phyloP scores from a whole-genome alignment of 1,139 yeast species.

The Sugiyamaella castrensis region DNA sequence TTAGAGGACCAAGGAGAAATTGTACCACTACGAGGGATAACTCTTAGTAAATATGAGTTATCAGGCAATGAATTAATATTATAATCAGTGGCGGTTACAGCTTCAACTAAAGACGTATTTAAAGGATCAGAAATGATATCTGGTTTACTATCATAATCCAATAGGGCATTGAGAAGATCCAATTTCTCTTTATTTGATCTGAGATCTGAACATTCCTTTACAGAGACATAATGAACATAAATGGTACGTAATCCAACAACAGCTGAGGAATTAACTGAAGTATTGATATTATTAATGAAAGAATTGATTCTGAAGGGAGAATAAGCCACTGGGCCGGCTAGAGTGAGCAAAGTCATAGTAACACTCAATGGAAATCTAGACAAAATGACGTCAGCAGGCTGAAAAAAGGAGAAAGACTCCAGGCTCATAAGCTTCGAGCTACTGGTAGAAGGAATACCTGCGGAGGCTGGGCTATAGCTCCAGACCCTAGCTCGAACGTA shows the following conservation, averaged over 20 bases:
- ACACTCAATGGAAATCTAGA: too few species aligned
- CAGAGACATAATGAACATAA: constrained; percentile 77
- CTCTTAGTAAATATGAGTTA: constrained; percentile 62
- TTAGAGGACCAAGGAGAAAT: constrained; percentile 99
- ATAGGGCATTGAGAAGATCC: constrained; percentile 50
- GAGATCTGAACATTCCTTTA: constrained; percentile 40
- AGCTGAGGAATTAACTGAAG: constrained; percentile 59
- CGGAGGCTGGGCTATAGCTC: too few species aligned
- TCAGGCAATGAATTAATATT: constrained; percentile 40
- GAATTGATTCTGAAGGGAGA: constrained; percentile 80
- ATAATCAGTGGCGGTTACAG: constrained; percentile 23
- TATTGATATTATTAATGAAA: constrained; percentile 69
- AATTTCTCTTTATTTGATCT: constrained; percentile 41
- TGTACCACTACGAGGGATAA: constrained; percentile 92
- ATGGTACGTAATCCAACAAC: constrained; percentile 70
- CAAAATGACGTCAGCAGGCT: too few species aligned
- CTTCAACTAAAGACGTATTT: constrained; percentile 47
- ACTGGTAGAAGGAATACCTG: too few species aligned
- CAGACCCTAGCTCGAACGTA: too few species aligned
- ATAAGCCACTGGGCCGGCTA: constrained; percentile 89
- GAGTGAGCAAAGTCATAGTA: constrained; percentile 45
- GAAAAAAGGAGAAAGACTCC: too few species aligned
- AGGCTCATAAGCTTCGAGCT: too few species aligned
- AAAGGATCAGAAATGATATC: constrained; percentile 50
- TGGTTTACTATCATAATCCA: constrained; percentile 71